phyloP scores from a whole-genome alignment of 1,284 basidiomycete genomes.

The Pyrrhoderma lamaoense region DNA sequence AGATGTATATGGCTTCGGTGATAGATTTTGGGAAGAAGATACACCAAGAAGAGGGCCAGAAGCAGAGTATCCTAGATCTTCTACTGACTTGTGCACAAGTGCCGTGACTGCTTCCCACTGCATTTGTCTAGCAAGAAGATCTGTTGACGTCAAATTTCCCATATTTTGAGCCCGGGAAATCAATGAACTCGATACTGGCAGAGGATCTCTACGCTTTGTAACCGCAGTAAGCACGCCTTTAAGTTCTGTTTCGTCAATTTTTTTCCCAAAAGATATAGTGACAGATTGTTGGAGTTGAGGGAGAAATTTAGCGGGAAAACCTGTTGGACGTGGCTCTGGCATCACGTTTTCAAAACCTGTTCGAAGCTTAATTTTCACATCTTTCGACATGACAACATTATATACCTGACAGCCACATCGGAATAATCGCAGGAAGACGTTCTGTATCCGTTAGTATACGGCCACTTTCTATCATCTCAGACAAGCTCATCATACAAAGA shows the following conservation, averaged over 20 bases:
- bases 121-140: conserved; percentile 27
- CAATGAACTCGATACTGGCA: not conserved
- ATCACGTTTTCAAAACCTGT: conserved; percentile 84
- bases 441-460: conserved; percentile 78
- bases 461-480: conserved; percentile 43
- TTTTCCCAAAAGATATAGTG: conserved; percentile 67
- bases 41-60: conserved; percentile 26
- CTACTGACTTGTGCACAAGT: conserved; percentile 51
- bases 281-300: conserved; percentile 56
- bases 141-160: conserved; percentile 10
- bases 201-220: conserved; percentile 1
- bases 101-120: conserved; percentile 51
- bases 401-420: conserved; percentile 86
- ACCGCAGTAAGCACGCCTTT: conserved; percentile 23
- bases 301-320: conserved; percentile 64
- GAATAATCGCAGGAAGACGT: conserved; percentile 75
- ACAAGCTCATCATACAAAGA: conserved; percentile 10
- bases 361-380: not conserved
- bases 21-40: not conserved
- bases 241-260: conserved; percentile 43
- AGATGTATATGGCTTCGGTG: too few relatives aligned
- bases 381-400: conserved; percentile 1
- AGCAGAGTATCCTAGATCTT: conserved; percentile 48
- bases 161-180: not conserved
- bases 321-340: conserved; percentile 62